Conservation (phyloP, 768 basidiomycete genomes). For the Amyloporia xantha region DNA sequence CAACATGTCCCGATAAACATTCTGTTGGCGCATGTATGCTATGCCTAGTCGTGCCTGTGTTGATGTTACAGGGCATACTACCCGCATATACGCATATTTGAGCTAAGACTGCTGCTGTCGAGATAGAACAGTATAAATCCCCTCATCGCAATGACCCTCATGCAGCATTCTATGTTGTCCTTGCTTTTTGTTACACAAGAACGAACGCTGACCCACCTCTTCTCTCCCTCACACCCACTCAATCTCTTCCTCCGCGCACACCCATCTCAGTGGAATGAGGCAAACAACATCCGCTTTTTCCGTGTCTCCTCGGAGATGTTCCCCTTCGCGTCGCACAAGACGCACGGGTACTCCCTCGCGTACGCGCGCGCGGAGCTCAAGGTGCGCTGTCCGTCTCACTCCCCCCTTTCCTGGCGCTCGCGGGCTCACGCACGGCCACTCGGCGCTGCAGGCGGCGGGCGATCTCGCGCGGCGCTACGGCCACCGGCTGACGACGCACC, state of each 20-base stretch:
- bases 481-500: conserved; percentile 78
- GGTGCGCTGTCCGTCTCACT: conserved; percentile 18
- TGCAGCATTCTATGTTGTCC: no score
- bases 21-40: neutral
- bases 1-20: neutral
- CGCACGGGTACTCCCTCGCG: conserved; percentile 74
- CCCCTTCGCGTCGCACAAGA: conserved; percentile 80
- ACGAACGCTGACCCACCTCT: no score
- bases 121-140: no score
- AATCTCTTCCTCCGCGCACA: no score
- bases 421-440: no score
- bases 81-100: no score
- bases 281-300: conserved; percentile 80
- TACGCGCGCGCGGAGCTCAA: conserved; percentile 58
- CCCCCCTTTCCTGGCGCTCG: neutral
- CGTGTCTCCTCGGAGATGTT: conserved; percentile 90
- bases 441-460: conserved; percentile 30
- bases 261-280: conserved; percentile 68
- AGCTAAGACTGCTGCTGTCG: no score
- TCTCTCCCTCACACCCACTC: no score
- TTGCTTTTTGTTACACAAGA: no score
- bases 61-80: no score
- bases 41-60: no score
- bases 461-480: conserved; percentile 40
- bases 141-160: no score